A percentile compares a stretch with the other conserved stretches of the same genome.
These are phyloP conservation scores for Leptomonas pyrrhocoris DNA, from an alignment of 208 protist genomes.

Conservation along the genomic window DNA sequence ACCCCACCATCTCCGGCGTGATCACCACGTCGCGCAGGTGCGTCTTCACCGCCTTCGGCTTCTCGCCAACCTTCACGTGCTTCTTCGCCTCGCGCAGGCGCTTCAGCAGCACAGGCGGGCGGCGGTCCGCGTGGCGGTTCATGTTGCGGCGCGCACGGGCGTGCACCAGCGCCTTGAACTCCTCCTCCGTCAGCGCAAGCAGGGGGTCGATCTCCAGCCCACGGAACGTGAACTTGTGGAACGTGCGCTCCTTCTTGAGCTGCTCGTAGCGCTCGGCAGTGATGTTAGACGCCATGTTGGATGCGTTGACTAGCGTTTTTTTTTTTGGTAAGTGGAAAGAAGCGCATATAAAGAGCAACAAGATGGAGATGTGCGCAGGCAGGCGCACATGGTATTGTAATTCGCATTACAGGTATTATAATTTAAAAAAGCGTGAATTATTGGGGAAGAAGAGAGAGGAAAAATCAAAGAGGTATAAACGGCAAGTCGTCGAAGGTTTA, in stretches of 20 bases:
- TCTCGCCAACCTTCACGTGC: conserved; percentile 95
- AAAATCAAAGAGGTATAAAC: no score
- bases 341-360: no score
- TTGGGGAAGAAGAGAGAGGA: no score
- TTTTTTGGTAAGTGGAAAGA: no score
- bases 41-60: conserved; percentile 98
- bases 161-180: conserved; percentile 95
- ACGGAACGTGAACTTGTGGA: conserved; percentile 98
- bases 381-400: no score
- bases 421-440: no score
- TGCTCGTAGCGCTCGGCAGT: conserved; percentile 89
- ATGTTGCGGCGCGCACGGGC: conserved; percentile 95
- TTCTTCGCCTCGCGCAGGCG: conserved; percentile 98
- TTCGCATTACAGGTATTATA: no score
- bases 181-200: conserved; percentile 91
- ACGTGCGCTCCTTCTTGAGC: conserved; percentile 97
- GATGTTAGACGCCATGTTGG: conserved; percentile 75
- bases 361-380: no score
- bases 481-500: no score
- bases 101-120: conserved; percentile 96
- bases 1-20: conserved; percentile 99
- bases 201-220: conserved; percentile 96
- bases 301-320: conserved; percentile 9
- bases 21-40: conserved; percentile 99
- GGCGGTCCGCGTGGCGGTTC: conserved; percentile 90